These are phyloP conservation scores for Trebouxia sp. DNA, from an alignment of 139 green algal genomes.

Conservation along the genomic window DNA sequence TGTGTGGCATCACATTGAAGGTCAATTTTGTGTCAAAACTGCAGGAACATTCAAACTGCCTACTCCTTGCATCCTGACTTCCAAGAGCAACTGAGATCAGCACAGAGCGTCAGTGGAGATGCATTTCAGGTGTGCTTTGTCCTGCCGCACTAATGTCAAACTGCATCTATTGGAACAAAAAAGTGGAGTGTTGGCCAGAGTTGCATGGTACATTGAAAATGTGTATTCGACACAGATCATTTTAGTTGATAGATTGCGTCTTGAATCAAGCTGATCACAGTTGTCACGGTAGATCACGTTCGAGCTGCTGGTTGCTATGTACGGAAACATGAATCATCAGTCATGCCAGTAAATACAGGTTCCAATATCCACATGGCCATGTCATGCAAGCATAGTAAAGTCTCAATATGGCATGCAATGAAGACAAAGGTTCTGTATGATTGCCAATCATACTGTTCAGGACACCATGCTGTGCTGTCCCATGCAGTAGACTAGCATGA, in stretches of 20 bases:
- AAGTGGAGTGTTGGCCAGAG: too few species aligned
- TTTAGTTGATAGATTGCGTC: too few species aligned
- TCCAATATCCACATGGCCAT: too few species aligned
- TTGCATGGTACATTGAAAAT: neutral
- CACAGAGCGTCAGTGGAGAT: constrained; percentile 2
- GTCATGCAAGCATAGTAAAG: too few species aligned
- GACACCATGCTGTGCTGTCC: too few species aligned
- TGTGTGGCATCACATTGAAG: neutral
- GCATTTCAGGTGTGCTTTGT: neutral
- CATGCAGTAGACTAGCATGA: too few species aligned
- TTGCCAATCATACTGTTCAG: too few species aligned
- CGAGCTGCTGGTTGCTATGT: neutral
- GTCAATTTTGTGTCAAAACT: neutral
- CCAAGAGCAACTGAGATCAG: constrained; percentile 43
- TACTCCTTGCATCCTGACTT: constrained; percentile 48
- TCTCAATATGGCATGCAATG: too few species aligned
- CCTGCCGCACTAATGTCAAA: neutral
- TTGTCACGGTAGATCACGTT: neutral
- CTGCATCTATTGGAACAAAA: too few species aligned
- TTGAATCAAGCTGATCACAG: neutral
- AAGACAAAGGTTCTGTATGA: too few species aligned
- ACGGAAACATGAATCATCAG: neutral
- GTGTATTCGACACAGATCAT: neutral
- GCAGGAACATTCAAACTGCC: neutral
- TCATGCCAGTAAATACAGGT: too few species aligned